These are phyloP conservation scores for Pyrus bretschneideri DNA, from an alignment of 306 rosid genomes.

Conservation along the genomic window DNA sequence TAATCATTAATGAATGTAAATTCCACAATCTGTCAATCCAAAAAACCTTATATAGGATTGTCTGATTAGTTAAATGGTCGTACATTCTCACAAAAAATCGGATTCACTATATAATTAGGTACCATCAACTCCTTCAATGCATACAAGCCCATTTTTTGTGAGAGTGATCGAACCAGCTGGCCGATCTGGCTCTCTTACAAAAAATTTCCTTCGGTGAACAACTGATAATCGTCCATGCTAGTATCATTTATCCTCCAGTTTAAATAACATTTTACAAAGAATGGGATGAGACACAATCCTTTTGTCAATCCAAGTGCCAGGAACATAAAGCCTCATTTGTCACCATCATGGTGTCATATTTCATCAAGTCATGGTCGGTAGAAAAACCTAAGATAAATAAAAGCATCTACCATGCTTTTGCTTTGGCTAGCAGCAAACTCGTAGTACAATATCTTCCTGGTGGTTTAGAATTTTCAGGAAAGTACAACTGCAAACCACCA, in stretches of 20 bases:
- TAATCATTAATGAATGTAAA: background rate
- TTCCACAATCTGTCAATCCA: too few species aligned
- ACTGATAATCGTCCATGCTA: too few species aligned
- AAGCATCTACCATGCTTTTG: background rate
- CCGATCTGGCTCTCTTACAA: too few species aligned
- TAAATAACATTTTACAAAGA: background rate
- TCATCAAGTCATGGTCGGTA: slow-evolving; percentile 1
- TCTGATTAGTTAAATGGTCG: too few species aligned
- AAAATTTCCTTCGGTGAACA: too few species aligned
- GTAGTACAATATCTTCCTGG: background rate
- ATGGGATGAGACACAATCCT: background rate
- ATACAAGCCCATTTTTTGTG: too few species aligned
- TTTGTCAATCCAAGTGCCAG: background rate
- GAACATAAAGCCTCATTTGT: background rate
- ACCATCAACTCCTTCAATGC: background rate
- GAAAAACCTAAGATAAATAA: background rate
- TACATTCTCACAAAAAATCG: too few species aligned
- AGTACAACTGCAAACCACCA: slow-evolving; percentile 7
- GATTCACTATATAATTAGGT: too few species aligned
- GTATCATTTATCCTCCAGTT: background rate
- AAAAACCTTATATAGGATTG: too few species aligned
- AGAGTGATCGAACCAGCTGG: too few species aligned
- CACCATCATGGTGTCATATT: background rate
- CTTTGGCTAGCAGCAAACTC: background rate
- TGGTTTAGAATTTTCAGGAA: slow-evolving; percentile 1